A percentile compares a stretch with the other conserved stretches of the same genome.
phyloP scores from a whole-genome alignment of 2,329 filamentous ascomycete genomes.

The Colletotrichum viniferum region DNA sequence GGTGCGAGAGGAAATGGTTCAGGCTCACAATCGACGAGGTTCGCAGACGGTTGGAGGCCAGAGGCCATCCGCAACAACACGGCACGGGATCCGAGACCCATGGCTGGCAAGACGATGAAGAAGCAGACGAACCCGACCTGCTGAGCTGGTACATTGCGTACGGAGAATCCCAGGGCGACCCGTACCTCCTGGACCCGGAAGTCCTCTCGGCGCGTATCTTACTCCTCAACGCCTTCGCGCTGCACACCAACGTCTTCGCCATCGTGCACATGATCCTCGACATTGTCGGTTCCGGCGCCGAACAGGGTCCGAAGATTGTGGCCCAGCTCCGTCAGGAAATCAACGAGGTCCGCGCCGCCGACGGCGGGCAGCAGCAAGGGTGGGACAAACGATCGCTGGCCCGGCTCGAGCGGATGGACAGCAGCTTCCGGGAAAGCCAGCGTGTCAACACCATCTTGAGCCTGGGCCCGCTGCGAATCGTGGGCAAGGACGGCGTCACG shows the following conservation, averaged over 20 bases:
- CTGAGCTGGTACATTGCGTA: not conserved
- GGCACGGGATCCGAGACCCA: not conserved
- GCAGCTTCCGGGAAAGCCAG: constrained; percentile 43
- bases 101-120: not conserved
- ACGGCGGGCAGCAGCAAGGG: constrained; percentile 24
- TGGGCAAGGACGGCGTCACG: constrained; percentile 30
- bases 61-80: not conserved
- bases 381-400: constrained; percentile 38
- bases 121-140: not conserved
- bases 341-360: constrained; percentile 41
- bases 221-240: constrained; percentile 11
- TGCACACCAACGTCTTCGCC: constrained; percentile 41
- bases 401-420: constrained; percentile 43
- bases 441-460: constrained; percentile 36
- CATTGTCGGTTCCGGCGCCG: not conserved
- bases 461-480: constrained; percentile 28
- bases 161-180: constrained; percentile 23
- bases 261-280: constrained; percentile 40
- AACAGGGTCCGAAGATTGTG: constrained; percentile 20
- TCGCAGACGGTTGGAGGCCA: not conserved
- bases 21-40: not conserved
- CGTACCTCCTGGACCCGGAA: constrained; percentile 25
- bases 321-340: constrained; percentile 48
- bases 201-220: constrained; percentile 32
- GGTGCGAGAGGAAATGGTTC: not conserved